Base-by-base conservation (phyloP, 306 rosid species). In the Medicago arabica region DNA sequence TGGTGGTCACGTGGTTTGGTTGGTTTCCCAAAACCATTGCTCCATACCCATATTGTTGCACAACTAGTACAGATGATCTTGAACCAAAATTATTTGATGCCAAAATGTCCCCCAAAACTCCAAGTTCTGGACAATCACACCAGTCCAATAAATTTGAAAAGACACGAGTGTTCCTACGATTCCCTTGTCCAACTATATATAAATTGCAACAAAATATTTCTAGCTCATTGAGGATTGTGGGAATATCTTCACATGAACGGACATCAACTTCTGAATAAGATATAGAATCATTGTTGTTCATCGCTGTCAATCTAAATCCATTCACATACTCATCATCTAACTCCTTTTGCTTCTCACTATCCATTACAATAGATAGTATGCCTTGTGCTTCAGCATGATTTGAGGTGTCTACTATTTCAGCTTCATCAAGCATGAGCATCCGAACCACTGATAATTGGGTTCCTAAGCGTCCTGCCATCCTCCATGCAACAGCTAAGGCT, bases 81-180 rank as follows among this genome's bases (percentile, higher is more conserved):
- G 77, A 38, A 1, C 75, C 79, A 46, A 85, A 80, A 58, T 39
- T 78, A 5, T 84, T 76, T 10, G 87, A 85, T 1, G 85, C 87
- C 77, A 86, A 58, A 9, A 86, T 54, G 57, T 85, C 89, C 9
- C 91, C 93, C 18, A 86, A 36, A 0, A 77, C 78, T 6, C 93
- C 93, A 9, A 86, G 79, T 65, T 86, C 96, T 0, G 75, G 77
- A 67, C 77, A 83, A 18, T 88, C 91, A 61, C 89, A 78, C 89
- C 89, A 90, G 1, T 86, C 88, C 1, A 72, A 25, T 1, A 82
- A 69, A 14, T 63, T 74, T 14, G 58, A 12, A 21, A 72, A 75
- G 19, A 81, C 15, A 1, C 46, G 12, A 0, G 76, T 86, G 11
- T 17, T 57, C 55, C 76, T 57, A 7, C 71, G 63, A 58, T 66